phyloP scores from a whole-genome alignment of 306 rosid species.

The Malus domestica region DNA sequence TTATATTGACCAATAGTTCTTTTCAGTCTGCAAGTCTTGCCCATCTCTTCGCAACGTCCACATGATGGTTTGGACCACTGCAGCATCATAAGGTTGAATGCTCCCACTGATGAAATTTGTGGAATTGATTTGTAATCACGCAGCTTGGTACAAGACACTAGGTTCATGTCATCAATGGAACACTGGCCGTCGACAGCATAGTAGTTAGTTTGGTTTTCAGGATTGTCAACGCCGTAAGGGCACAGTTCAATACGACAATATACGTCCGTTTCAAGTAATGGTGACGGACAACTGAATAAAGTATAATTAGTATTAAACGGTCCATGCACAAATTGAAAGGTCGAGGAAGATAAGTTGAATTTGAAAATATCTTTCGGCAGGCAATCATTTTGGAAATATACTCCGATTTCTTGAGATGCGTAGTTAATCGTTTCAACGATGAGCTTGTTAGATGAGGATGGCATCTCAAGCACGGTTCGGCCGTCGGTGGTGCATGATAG shows the following conservation, averaged over 20 bases:
- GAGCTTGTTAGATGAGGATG: background rate
- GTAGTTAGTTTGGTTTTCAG: background rate
- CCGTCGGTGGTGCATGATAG: conserved; percentile 16
- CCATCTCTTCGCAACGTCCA: conserved; percentile 17
- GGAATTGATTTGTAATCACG: conserved; percentile 1
- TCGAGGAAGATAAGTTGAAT: background rate
- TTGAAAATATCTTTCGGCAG: background rate
- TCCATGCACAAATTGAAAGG: background rate
- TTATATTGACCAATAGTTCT: too few relatives aligned
- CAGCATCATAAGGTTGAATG: background rate
- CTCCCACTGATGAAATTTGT: fast-evolving
- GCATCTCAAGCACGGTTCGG: conserved; percentile 20
- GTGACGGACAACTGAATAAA: conserved; percentile 26
- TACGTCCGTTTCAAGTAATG: background rate
- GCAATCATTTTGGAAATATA: conserved; percentile 4
- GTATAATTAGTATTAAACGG: background rate
- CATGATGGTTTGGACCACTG: conserved; percentile 23
- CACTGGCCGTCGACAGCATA: background rate
- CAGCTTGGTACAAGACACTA: conserved; percentile 25
- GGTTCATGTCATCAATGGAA: background rate
- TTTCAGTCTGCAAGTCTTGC: conserved; percentile 17
- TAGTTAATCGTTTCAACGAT: conserved; percentile 25
- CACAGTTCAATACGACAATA: background rate
- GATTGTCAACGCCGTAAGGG: conserved; percentile 5
- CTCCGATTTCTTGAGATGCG: conserved; percentile 15